Conservation (phyloP, 2,329 filamentous ascomycete genomes). For the Domatiomyces globalis region DNA sequence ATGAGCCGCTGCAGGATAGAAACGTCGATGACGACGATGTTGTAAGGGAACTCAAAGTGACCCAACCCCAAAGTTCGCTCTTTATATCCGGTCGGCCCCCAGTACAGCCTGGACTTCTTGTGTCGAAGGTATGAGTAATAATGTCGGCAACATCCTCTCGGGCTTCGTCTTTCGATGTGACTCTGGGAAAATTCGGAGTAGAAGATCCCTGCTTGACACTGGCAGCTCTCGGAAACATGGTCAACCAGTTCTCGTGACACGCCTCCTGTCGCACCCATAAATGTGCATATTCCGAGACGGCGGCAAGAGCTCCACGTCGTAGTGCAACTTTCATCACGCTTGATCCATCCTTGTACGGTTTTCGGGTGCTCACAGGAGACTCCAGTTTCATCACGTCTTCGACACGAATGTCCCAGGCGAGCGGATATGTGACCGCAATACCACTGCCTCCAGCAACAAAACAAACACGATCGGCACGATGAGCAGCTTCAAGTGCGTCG, state of each 20-base stretch:
- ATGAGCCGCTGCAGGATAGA: constrained; percentile 7
- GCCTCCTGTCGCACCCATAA: constrained; percentile 18
- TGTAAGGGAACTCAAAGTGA: constrained; percentile 37
- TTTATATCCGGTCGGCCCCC: constrained; percentile 13
- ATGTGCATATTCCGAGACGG: constrained; percentile 8
- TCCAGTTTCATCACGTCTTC: constrained; percentile 1
- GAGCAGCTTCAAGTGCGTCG: constrained; percentile 41
- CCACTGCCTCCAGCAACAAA: constrained; percentile 51
- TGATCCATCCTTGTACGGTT: constrained; percentile 8
- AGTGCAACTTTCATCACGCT: constrained; percentile 1
- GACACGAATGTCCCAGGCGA: constrained; percentile 26
- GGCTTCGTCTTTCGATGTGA: not conserved
- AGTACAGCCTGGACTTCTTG: constrained; percentile 2
- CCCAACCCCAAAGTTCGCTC: constrained; percentile 15
- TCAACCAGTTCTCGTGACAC: constrained; percentile 11
- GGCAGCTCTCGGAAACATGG: constrained; percentile 8
- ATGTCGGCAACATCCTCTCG: constrained; percentile 7
- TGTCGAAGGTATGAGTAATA: constrained; percentile 14
- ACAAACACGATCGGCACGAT: constrained; percentile 35
- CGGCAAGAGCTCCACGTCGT: not conserved
- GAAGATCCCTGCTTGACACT: not conserved
- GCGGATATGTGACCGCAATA: constrained; percentile 49
- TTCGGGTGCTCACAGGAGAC: constrained; percentile 8
- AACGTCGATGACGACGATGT: constrained; percentile 29
- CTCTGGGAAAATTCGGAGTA: not conserved